Evolutionary conservation across 2,329 filamentous ascomycete species (phyloP), one percentile per base, ranked within the genome.

Genomic region (Talaromyces sp.): DNA sequence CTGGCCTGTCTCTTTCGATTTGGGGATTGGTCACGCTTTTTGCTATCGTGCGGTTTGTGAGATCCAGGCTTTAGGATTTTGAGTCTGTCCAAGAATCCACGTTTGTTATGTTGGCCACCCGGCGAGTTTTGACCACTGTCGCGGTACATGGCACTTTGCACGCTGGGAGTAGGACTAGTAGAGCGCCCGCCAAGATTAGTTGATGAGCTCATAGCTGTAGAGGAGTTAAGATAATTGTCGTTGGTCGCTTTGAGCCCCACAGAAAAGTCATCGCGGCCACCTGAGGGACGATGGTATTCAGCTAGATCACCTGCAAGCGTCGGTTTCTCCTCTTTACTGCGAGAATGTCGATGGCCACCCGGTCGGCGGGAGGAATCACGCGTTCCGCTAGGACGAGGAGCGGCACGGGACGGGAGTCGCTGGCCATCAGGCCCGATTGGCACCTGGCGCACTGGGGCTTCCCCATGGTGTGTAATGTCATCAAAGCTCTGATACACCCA

Each of bases 401-500:
- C 60, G 40, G 85, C 82, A 22, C 74, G 70, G 46, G 77, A 76
- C 50, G 78, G 77, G 69, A 85, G 88, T 60, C 88, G 86, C 54
- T 89, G 84, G 68, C 83, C 84, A 71, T 91, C 88, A 40, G 85
- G 83, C 10, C 86, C 86, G 36, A 83, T 84, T 57, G 89, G 83
- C 55, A 83, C 85, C 62, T 86, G 82, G 67, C 87, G 83, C 48
- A 92, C 86, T 27, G 89, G 89, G 40, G 89, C 88, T 72, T 91
- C 88, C 55, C 89, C 89, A 75, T 87, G 90, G 60, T 86, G 84
- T 41, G 84, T 84, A 65, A 91, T 89, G 68, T 92, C 89, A 77
- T 90, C 84, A 61, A 83, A 83, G 69, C 94, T 90, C 74, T 97
- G 94, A 70, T 94, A 97, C 57, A 96, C 82, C 82, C 96, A 99